Conservation (phyloP, 2,329 filamentous ascomycete species). For the Phialophora tarda region DNA sequence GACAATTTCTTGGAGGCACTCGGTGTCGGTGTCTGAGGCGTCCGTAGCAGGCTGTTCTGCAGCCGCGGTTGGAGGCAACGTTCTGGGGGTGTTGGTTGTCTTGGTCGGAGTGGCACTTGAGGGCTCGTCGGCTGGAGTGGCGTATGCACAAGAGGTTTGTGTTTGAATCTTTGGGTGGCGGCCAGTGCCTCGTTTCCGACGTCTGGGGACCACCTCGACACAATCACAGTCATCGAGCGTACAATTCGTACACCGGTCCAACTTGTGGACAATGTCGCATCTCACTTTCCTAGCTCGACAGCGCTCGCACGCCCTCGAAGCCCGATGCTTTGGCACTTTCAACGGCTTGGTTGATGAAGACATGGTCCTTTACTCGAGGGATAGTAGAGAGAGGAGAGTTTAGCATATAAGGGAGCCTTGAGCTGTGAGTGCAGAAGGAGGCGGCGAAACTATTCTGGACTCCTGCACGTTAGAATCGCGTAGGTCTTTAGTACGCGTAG, state of each 20-base stretch:
- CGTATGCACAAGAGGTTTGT: neutral
- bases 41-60: neutral
- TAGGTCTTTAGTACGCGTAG: no score
- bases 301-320: slow-evolving; percentile 18
- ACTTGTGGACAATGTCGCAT: slow-evolving; percentile 21
- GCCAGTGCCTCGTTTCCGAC: neutral
- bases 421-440: no score
- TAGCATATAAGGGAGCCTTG: no score
- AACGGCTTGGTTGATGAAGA: no score
- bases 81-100: no score
- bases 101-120: no score
- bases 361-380: no score
- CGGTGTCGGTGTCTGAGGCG: neutral
- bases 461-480: no score
- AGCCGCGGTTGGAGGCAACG: neutral
- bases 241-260: slow-evolving; percentile 22
- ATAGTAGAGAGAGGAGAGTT: no score
- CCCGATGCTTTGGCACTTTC: neutral
- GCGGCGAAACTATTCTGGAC: no score
- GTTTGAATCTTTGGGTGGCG: neutral
- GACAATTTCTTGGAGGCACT: neutral
- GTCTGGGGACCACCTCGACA: slow-evolving; percentile 8
- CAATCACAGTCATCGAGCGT: slow-evolving; percentile 19
- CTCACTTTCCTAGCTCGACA: slow-evolving; percentile 22
- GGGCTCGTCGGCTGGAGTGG: neutral